Percentiles rank a stretch among this genome's conserved stretches.
phyloP scores from a whole-genome alignment of 495 filamentous ascomycete species.

The Platismatia glauca region DNA sequence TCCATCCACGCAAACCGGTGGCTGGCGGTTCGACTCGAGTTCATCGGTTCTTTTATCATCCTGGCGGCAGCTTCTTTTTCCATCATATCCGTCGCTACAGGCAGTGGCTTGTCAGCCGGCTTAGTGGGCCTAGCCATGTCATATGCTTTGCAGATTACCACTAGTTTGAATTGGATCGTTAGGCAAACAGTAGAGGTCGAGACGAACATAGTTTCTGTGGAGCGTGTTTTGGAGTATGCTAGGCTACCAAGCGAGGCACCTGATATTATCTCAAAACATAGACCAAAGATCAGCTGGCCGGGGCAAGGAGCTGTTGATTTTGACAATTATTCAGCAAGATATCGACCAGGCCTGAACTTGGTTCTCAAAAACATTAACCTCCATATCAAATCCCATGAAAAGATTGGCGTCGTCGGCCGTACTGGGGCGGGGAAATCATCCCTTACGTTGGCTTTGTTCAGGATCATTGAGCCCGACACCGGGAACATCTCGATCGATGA shows the following conservation, averaged over 20 bases:
- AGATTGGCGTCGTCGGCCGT: slow-evolving; percentile 94
- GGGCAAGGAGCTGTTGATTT: slow-evolving; percentile 83
- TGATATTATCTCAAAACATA: slow-evolving; percentile 79
- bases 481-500: slow-evolving; percentile 83
- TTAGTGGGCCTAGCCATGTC: slow-evolving; percentile 93
- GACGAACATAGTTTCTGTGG: slow-evolving; percentile 98
- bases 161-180: slow-evolving; percentile 99
- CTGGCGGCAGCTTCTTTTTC: slow-evolving; percentile 75
- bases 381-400: slow-evolving; percentile 89
- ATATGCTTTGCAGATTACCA: slow-evolving; percentile 93
- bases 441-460: slow-evolving; percentile 85
- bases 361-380: slow-evolving; percentile 89
- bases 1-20: slow-evolving; percentile 94
- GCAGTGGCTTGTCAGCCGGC: slow-evolving; percentile 60
- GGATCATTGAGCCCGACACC: slow-evolving; percentile 79
- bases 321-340: slow-evolving; percentile 86
- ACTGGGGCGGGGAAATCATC: slow-evolving; percentile 97
- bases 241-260: slow-evolving; percentile 89
- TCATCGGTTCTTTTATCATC: slow-evolving; percentile 93
- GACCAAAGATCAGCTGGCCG: slow-evolving; percentile 88
- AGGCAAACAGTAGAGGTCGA: slow-evolving; percentile 98
- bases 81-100: slow-evolving; percentile 68
- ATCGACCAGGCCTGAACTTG: slow-evolving; percentile 78
- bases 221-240: slow-evolving; percentile 95
- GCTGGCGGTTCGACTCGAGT: slow-evolving; percentile 91